phyloP scores from a whole-genome alignment of 2,329 filamentous ascomycete genomes.

The Paecilomyces sp. region DNA sequence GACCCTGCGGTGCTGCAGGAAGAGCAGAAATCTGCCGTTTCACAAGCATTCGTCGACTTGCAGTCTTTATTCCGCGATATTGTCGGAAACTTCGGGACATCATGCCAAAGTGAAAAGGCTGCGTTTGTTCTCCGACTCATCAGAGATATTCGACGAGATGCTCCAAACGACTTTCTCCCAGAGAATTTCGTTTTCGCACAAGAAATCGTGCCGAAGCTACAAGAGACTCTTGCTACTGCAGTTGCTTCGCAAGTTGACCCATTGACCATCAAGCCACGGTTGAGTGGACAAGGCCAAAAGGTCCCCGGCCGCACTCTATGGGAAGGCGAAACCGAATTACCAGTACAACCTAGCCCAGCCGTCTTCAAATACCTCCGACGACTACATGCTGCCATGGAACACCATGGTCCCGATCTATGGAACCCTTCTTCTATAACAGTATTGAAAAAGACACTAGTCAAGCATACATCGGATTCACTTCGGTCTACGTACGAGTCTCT shows the following conservation, averaged over 20 bases:
- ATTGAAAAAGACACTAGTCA: slow-evolving; percentile 54
- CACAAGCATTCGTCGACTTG: slow-evolving; percentile 52
- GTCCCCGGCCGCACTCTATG: slow-evolving; percentile 64
- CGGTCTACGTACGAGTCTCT: slow-evolving; percentile 15
- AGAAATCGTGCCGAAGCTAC: slow-evolving; percentile 56
- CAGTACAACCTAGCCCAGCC: slow-evolving; percentile 68
- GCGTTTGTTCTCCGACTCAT: slow-evolving; percentile 65
- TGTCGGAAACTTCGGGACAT: slow-evolving; percentile 41
- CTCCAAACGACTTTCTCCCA: slow-evolving; percentile 47
- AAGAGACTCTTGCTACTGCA: slow-evolving; percentile 52
- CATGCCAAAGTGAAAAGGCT: slow-evolving; percentile 42
- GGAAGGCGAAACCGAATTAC: slow-evolving; percentile 70
- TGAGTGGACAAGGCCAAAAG: slow-evolving; percentile 33
- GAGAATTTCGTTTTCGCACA: slow-evolving; percentile 46
- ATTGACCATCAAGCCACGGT: slow-evolving; percentile 38
- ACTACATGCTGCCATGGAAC: slow-evolving; percentile 60
- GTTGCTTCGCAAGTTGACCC: slow-evolving; percentile 41
- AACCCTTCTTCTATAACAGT: slow-evolving; percentile 57
- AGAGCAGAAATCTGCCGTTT: slow-evolving; percentile 50
- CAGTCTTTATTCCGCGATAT: slow-evolving; percentile 34
- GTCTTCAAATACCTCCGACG: slow-evolving; percentile 65
- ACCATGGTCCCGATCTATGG: slow-evolving; percentile 73
- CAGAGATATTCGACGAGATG: slow-evolving; percentile 62
- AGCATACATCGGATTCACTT: slow-evolving; percentile 36
- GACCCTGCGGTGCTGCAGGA: slow-evolving; percentile 60